Base-by-base conservation (phyloP, 768 basidiomycete genomes). In the Lyophyllum decastes region DNA sequence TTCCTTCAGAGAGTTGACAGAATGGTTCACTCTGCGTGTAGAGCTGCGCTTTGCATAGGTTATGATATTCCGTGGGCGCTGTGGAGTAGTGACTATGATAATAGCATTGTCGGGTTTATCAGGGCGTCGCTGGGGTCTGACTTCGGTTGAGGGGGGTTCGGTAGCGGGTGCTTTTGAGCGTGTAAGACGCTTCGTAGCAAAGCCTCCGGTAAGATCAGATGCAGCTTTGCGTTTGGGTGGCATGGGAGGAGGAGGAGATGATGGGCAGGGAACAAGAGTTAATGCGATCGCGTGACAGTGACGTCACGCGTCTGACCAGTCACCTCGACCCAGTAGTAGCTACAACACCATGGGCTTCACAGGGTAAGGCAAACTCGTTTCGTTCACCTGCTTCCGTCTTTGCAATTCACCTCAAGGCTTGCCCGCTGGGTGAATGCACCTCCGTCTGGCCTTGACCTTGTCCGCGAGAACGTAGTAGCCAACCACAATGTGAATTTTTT, bases 341-440 rank as follows among this genome's bases (percentile, higher is more conserved):
- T 30, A 10, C 10, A 10, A 55, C 21, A 33, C 57, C 7, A 85
- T 87, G 86, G 86, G 86, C 40, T 84, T 87, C 43, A 88, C 86
- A 51, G 86, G 85, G 86, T 84, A 66, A 27, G 67, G 49, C 34
- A 46, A 24, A 64, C 54, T 55, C 54, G 38, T 24, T 55, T 52
- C 22, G 22, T n/a, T 35, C 38, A 54, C 17, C 26, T 57, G 19
- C 38, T 40, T 17, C 57, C n/a, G 34, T 52, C 44, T 33, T 50
- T 60, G 55, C 46, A 58, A 55, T 21, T 21, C 48, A 49, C 58
- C 33, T 52, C 24, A 62, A 92, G 90, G 46, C 74, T 93, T 52
- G 91, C 89, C 43, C 82, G 91, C 61, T 92, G 90, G 91, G 81
- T 87, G 26, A 91, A 92, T 71, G 88, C 90, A n/a, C 90, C 91